Evolutionary conservation across 176 grass and related monocot genomes (phyloP), one percentile per base, ranked within the genome.

Genomic region (Avena insularis): DNA sequence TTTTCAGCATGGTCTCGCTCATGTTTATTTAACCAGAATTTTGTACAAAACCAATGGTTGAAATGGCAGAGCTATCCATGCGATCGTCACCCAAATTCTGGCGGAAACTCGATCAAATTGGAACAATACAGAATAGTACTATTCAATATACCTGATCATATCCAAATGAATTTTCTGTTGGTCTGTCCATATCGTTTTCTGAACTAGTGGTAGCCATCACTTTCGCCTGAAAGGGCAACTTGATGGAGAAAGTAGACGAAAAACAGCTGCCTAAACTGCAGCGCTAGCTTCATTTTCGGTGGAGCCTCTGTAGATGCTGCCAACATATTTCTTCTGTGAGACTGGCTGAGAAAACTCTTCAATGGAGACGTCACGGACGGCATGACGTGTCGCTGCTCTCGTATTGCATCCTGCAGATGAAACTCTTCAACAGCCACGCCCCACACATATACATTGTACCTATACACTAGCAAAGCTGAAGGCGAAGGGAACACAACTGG

Each of bases 201-300:
- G 64, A 38, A 19, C 40, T 7, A 7, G 13, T 82, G 2, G 56
- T 15, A 13, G 1, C 84, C 15, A 23, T 71, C 54, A 20, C 60
- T 88, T 88, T 88, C 71, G 40, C 67, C 49, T n/a, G 29, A 64
- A 83, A 88, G 48, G 61, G 79, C 46, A 84, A 55, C 8, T 73
- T 45, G 66, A 76, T 75, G 60, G 86, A 54, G 60, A 64, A 64
- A 83, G 57, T 53, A 61, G 38, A 83, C 8, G 5, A 88, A 53
- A 53, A 74, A 75, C 23, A 72, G 35, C 35, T 35, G 67, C 64
- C 69, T 75, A 62, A 47, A 62, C 50, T 88, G 67, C 43, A 77
- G 29, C 21, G 19, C 12, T 40, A 43, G 55, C 23, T 74, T 63
- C 36, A 75, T 40, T 66, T 54, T 74, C 61, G 56, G 5, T 17